Base-by-base conservation (phyloP, 2,329 filamentous ascomycete genomes). In the Aquanectria penicillioides region DNA sequence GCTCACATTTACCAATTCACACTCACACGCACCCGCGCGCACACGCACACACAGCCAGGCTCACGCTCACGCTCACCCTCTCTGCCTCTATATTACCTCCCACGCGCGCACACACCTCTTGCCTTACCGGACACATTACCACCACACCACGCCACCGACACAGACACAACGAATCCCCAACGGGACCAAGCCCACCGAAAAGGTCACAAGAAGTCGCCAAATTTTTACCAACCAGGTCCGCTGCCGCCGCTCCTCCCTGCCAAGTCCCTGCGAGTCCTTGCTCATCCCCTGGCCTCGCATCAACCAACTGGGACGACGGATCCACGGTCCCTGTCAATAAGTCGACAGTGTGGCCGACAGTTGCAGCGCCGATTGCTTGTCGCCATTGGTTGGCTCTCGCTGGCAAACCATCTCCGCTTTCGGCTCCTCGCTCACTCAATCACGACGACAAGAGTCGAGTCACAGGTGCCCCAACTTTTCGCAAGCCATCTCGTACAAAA, bases 361-460 rank as follows among this genome's bases (percentile, higher is more conserved):
- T 64, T 57, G 62, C 62, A 64, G 44, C 23, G 22, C 66, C 57
- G 65, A 69, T 69, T 68, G 63, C 63, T 43, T 44, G 53, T 41
- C 41, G 51, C 59, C 46, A 69, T 69, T 69, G 65, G 67, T 52
- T 59, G 49, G 41, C 46, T 56, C 48, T 50, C 64, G 57, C 66
- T 58, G 57, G 55, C 66, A 62, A 60, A 59, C 48, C 56, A 65
- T 52, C 67, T 70, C 68, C 68, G 68, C 56, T 70, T 70, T 70
- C 68, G 68, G 68, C 62, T 69, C 41, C 63, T 70, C 62, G 58
- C 66, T 67, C 67, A 59, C 53, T 65, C 62, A 57, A 64, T 68
- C 60, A 62, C 60, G 65, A 68, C 56, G 56, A 69, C 57, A 56
- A 60, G 47, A 46, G 59, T 60, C 64, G 62, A 69, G 67, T 69